phyloP scores from a whole-genome alignment of 352 stramenopile genomes.

The Globisporangium sylvaticum region DNA sequence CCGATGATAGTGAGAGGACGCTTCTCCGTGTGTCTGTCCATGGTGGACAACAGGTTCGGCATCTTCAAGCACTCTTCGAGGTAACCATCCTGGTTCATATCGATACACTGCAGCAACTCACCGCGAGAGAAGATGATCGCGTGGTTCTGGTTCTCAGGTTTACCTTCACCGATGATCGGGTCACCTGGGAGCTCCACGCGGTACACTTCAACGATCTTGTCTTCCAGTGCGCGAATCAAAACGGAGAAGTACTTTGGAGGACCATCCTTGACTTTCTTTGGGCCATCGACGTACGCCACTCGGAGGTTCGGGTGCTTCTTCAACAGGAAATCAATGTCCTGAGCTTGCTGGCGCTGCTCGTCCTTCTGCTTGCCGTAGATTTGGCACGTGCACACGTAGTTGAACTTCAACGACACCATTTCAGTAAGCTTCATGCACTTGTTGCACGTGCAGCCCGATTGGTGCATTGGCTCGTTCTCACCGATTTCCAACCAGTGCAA shows the following conservation, averaged over 20 bases:
- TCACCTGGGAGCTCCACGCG: conserved; percentile 80
- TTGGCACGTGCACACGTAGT: conserved; percentile 86
- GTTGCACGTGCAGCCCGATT: conserved; percentile 72
- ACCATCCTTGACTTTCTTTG: conserved; percentile 86
- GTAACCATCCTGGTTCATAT: conserved; percentile 90
- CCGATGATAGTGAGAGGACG: conserved; percentile 78
- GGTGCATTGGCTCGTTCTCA: conserved; percentile 85
- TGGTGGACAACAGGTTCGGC: conserved; percentile 77
- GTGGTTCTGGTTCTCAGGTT: conserved; percentile 88
- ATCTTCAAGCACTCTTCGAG: conserved; percentile 82
- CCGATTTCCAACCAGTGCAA: conserved; percentile 86
- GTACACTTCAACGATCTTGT: conserved; percentile 81
- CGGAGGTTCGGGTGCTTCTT: conserved; percentile 76
- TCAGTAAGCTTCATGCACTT: conserved; percentile 79
- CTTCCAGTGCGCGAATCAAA: conserved; percentile 60
- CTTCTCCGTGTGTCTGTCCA: conserved; percentile 66
- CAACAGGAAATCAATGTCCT: conserved; percentile 73
- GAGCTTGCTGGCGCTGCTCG: conserved; percentile 74
- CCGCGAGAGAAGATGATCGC: conserved; percentile 85
- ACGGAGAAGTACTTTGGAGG: conserved; percentile 84
- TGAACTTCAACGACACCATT: conserved; percentile 87
- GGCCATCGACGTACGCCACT: conserved; percentile 80
- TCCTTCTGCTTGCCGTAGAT: conserved; percentile 88
- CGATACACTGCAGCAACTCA: conserved; percentile 86
- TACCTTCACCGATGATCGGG: conserved; percentile 84